Conservation (phyloP, 225 moss, liverwort and hornwort genomes). For the Sphagnum tenellum region DNA sequence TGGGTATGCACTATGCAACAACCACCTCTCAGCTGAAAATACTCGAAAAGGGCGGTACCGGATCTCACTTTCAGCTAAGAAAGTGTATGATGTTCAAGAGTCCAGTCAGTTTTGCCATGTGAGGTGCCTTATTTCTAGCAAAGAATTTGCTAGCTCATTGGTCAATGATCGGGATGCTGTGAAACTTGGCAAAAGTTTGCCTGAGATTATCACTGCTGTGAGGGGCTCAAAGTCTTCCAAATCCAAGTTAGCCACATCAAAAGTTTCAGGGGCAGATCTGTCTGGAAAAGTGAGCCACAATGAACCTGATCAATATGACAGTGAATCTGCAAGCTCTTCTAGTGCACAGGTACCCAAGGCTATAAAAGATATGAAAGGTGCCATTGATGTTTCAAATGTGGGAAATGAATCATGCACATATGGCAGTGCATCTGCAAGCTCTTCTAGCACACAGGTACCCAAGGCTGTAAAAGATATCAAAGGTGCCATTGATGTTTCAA, state of each 20-base stretch:
- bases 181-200: constrained; percentile 7
- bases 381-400: too few species aligned
- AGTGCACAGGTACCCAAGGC: too few species aligned
- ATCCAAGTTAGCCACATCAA: constrained; percentile 11
- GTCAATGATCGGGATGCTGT: constrained; percentile 47
- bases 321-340: too few species aligned
- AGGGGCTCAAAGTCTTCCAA: constrained; percentile 34
- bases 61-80: constrained; percentile 78
- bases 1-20: constrained; percentile 63
- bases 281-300: too few species aligned
- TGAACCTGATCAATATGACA: too few species aligned
- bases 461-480: too few species aligned
- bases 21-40: constrained; percentile 29
- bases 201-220: constrained; percentile 16
- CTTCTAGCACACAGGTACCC: too few species aligned
- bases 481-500: too few species aligned
- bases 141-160: constrained; percentile 49
- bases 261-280: not conserved
- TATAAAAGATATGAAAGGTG: too few species aligned
- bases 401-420: too few species aligned
- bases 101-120: constrained; percentile 63
- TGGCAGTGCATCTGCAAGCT: too few species aligned
- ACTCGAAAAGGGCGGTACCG: constrained; percentile 68
- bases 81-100: constrained; percentile 76
- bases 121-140: constrained; percentile 59